phyloP scores from a whole-genome alignment of 371 early-diverging fungal species.

The Rhizopus arrhizus region DNA sequence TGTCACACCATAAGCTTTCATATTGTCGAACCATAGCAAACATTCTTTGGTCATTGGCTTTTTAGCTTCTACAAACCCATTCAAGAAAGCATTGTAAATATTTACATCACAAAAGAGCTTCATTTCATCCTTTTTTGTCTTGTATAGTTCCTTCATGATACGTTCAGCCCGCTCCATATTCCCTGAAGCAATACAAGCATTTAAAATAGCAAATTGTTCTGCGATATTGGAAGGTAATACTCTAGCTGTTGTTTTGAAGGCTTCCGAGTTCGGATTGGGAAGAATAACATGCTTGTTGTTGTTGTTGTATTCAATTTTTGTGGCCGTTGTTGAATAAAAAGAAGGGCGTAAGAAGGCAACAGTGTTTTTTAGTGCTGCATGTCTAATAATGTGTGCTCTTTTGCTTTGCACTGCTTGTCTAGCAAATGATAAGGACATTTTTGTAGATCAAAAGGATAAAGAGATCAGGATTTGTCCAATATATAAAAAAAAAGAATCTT shows the following conservation, averaged over 20 bases:
- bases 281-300: slow-evolving; percentile 32
- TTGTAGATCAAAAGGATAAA: not conserved
- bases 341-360: slow-evolving; percentile 6
- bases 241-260: slow-evolving; percentile 34
- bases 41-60: slow-evolving; percentile 63
- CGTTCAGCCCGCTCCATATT: slow-evolving; percentile 77
- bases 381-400: slow-evolving; percentile 5
- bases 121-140: slow-evolving; percentile 70
- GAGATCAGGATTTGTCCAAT: too few relatives aligned
- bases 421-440: slow-evolving; percentile 27
- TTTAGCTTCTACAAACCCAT: slow-evolving; percentile 63
- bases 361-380: not conserved
- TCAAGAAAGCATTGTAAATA: slow-evolving; percentile 83
- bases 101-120: slow-evolving; percentile 67
- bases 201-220: slow-evolving; percentile 60
- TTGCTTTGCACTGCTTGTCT: slow-evolving; percentile 18
- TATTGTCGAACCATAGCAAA: slow-evolving; percentile 74
- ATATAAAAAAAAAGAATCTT: too few relatives aligned
- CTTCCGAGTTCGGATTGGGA: slow-evolving; percentile 38
- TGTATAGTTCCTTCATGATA: slow-evolving; percentile 71
- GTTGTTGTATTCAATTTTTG: not conserved
- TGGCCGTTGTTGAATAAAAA: slow-evolving; percentile 1
- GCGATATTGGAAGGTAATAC: slow-evolving; percentile 44
- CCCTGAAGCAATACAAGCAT: slow-evolving; percentile 78
- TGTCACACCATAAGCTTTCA: slow-evolving; percentile 54